Evolutionary conservation across 345 rosid genomes (phyloP).

Genomic region (Dipteronia sinensis): DNA sequence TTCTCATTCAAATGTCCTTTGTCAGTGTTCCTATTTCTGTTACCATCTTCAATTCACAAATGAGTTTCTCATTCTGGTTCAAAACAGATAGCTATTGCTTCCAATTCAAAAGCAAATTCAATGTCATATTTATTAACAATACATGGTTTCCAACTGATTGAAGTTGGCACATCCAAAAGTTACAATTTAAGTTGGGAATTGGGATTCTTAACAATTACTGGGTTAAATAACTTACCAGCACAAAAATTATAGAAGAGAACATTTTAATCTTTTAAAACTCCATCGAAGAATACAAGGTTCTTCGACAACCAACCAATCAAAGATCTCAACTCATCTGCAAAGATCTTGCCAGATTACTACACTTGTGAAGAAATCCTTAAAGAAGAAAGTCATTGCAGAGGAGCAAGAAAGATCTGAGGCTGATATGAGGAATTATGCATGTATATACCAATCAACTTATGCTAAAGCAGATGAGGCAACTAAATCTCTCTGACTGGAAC

Average conservation of each 20-base stretch:
- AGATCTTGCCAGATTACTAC: conserved; percentile 80
- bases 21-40: too few relatives aligned
- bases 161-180: too few relatives aligned
- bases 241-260: too few relatives aligned
- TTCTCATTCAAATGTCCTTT: neutral
- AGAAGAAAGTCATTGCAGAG: conserved; percentile 74
- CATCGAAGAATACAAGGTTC: conserved; percentile 73
- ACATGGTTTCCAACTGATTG: neutral
- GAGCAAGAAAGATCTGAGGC: conserved; percentile 78
- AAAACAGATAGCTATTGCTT: neutral
- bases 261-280: conserved; percentile 38
- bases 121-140: neutral
- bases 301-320: conserved; percentile 51
- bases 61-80: neutral
- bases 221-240: too few relatives aligned
- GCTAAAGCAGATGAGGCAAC: conserved; percentile 93
- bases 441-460: conserved; percentile 47
- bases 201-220: too few relatives aligned
- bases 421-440: conserved; percentile 75
- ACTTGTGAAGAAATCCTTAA: conserved; percentile 76
- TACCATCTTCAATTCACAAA: too few relatives aligned
- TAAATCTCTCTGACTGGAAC: conserved; percentile 64
- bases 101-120: neutral
- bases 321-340: conserved; percentile 66
- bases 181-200: neutral